Base-by-base conservation (phyloP, 352 stramenopile species). In the Pilasporangium apinafurcum region DNA sequence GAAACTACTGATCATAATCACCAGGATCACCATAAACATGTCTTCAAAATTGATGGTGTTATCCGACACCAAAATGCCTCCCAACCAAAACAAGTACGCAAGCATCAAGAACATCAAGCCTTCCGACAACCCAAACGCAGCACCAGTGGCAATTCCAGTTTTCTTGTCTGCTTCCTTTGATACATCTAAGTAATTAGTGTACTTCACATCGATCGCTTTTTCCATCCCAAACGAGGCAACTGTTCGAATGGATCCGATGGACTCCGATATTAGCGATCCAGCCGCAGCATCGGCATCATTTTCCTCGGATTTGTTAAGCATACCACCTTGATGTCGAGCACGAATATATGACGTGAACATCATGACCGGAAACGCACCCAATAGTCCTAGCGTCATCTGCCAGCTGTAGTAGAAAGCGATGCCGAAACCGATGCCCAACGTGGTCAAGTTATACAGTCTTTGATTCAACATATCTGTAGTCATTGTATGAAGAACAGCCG, bases 71-170 rank as follows among this genome's bases (percentile, higher is more conserved):
- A 79, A 69, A 16, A 49, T 65, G 17, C 62, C 68, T 17, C 69
- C 83, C 28, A 81, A 59, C 59, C 64, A 93, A 46, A 95, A 95
- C 21, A 89, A 59, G 20, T 95, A 65, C 0, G 65, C 77, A 26
- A 87, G 60, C 1, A 66, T 53, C 27, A 71, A 48, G 22, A 92
- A 84, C 54, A 80, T 84, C 9, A 88, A 56, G 25, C 74, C 58
- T 38, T 92, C 75, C 1, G 66, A 81, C 16, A 89, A 44, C n/a
- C 83, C 83, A 39, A 86, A 77, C 8, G 56, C 78, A 18, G 78
- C 39, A 13, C 83, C 83, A 8, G 60, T 67, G 7, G 71, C 49
- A 6, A 89, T 37, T 1, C 81, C 80, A 27, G 66, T 57, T 27
- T 67, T 68, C 3, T 72, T 42, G 13, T 80, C 68, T 13, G 48